These are phyloP conservation scores for Prunus salicina DNA, from an alignment of 306 rosid species.

Conservation along the genomic window DNA sequence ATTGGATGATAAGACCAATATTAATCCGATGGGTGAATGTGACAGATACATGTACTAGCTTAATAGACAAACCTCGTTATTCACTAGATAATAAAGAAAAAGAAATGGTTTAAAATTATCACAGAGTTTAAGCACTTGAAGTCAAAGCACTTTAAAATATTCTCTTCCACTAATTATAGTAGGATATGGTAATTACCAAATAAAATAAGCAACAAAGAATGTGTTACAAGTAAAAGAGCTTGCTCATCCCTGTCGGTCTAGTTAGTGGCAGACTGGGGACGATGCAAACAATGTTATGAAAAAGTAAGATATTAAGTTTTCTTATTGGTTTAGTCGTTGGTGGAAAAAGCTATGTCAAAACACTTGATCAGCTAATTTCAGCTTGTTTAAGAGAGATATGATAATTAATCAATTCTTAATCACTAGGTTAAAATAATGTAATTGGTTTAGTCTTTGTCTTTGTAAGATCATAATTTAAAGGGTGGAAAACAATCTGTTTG, in stretches of 20 bases:
- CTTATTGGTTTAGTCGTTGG: slow-evolving; percentile 48
- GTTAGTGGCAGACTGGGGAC: slow-evolving; percentile 36
- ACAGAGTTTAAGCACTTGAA: not conserved
- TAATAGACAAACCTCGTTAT: slow-evolving; percentile 21
- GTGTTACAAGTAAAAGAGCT: not conserved
- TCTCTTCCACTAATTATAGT: slow-evolving; percentile 2
- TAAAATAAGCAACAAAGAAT: slow-evolving; percentile 2
- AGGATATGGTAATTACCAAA: slow-evolving; percentile 13
- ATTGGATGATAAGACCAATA: slow-evolving; percentile 16
- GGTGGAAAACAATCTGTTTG: too few relatives aligned
- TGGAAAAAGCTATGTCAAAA: slow-evolving; percentile 44
- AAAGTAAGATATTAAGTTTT: slow-evolving; percentile 16
- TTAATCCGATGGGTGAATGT: slow-evolving; percentile 8
- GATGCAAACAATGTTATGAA: slow-evolving; percentile 45
- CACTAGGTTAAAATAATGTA: not conserved
- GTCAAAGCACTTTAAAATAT: slow-evolving; percentile 3
- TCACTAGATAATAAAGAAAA: slow-evolving; percentile 29
- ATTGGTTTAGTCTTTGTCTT: not conserved
- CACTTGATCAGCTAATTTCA: slow-evolving; percentile 1
- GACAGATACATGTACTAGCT: slow-evolving; percentile 10
- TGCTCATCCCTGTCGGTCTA: slow-evolving; percentile 27
- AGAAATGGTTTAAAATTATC: slow-evolving; percentile 2
- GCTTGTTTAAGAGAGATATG: not conserved
- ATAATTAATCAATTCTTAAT: not conserved
- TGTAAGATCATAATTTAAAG: too few relatives aligned